Evolutionary conservation across 2,329 filamentous ascomycete genomes (phyloP).

Genomic region (Coniosporium tulheliwenetii): DNA sequence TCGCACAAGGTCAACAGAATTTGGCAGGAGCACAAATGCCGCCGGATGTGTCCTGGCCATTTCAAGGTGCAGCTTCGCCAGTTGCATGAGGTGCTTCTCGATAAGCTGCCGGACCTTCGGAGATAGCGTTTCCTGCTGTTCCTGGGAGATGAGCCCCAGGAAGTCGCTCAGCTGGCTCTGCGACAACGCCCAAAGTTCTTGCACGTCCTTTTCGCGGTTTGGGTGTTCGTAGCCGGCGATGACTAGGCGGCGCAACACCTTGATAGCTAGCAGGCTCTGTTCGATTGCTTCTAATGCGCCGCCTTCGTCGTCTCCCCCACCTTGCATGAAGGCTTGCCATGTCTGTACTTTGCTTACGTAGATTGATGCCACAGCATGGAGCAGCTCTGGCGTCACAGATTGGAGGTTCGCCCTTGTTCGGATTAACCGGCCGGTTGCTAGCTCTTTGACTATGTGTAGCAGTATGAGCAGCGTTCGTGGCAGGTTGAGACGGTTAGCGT

Average conservation of each 20-base stretch:
- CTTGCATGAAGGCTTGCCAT: slow-evolving; percentile 50
- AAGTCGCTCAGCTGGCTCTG: slow-evolving; percentile 67
- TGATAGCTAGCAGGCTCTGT: slow-evolving; percentile 65
- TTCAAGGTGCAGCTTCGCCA: slow-evolving; percentile 80
- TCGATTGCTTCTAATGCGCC: slow-evolving; percentile 49
- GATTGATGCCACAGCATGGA: slow-evolving; percentile 63
- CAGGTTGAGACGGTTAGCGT: slow-evolving; percentile 49
- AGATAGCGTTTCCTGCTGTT: slow-evolving; percentile 35
- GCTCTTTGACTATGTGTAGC: slow-evolving; percentile 77
- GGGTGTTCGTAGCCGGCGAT: slow-evolving; percentile 74
- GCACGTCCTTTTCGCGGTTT: slow-evolving; percentile 59
- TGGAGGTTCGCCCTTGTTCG: slow-evolving; percentile 64
- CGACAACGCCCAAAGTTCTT: slow-evolving; percentile 66
- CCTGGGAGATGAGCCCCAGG: slow-evolving; percentile 43
- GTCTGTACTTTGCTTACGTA: slow-evolving; percentile 58
- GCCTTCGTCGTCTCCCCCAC: slow-evolving; percentile 41
- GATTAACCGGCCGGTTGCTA: slow-evolving; percentile 63
- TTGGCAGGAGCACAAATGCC: slow-evolving; percentile 68
- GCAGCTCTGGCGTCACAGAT: slow-evolving; percentile 63
- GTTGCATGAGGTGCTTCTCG: slow-evolving; percentile 78
- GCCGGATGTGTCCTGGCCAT: slow-evolving; percentile 69
- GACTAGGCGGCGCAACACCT: slow-evolving; percentile 63
- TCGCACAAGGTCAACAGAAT: slow-evolving; percentile 59
- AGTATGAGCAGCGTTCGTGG: slow-evolving; percentile 60
- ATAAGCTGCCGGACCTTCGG: slow-evolving; percentile 43